Evolutionary conservation across 345 rosid genomes (phyloP), one percentile per base, ranked within the genome.

Genomic region (Pistacia atlantica): DNA sequence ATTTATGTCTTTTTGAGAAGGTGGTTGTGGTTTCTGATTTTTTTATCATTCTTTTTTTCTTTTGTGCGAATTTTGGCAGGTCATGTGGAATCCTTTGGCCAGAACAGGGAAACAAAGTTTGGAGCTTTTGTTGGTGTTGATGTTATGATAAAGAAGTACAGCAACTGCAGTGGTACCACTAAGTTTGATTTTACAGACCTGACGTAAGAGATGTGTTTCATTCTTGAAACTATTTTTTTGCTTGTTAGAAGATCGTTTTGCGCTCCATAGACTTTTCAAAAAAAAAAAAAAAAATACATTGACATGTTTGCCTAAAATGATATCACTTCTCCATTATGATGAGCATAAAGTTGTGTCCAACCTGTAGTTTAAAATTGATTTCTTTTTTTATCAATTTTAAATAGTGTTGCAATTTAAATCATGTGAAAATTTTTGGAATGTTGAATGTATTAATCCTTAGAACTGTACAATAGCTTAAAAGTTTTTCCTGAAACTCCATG

Each of bases 151-250:
- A 90, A 90, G 81, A 67, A 74, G 48, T 90, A 87, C 73, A 81
- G 79, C 85, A 83, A 73, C 65, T 49, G 73, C 76, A 74, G 63
- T 3, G 54, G 66, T 67, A 49, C 79, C 8, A 62, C 65, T 22
- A 86, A 82, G 77, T 80, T 92, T 45, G 95, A 93, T 88, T 89
- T 88, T 76, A 88, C 86, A 4, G 98, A 93, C 80, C 88, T 93
- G 72, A 92, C 98, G 98, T 93, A 87, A 75, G 90, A 76, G 73
- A 68, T 37, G 17, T 67, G 58, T 65, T 14, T 52, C 54, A 71
- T 49, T 11, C 25, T 63, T 61, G 35, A 42, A 9, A n/a, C 11
- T 28, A 1, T 25, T 61, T 72, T 75, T 69, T 25, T 10, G 2
- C 22, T 68, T 63, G 68, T 65, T 56, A 28, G 42, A 69, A 25